Base-by-base conservation (phyloP, 768 basidiomycete genomes). In the Trametes villosa region DNA sequence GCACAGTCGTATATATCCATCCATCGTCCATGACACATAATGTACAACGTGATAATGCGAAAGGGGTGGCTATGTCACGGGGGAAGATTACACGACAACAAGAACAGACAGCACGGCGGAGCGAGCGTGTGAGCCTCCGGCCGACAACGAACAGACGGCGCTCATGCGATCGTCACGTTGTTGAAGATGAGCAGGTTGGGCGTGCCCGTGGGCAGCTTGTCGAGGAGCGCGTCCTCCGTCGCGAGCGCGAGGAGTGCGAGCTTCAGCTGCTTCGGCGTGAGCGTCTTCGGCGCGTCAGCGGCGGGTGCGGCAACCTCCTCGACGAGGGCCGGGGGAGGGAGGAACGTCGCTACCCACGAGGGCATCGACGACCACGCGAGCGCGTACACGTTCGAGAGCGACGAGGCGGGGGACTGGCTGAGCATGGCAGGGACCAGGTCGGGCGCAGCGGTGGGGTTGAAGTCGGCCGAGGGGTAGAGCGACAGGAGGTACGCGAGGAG, bases 401-500 rank as follows among this genome's bases (percentile, higher is more conserved):
- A 68, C 62, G 70, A 75, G 70, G 55, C 74, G 44, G 66, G 69
- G 59, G 69, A 79, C 72, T 42, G 76, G 63, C 73, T 57, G 74
- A 57, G 9, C 68, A n/a, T 69, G 68, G 54, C 77, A 20, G 81
- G 72, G 45, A 77, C 64, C 57, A 76, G 71, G 47, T 78, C 74
- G 22, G 72, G 60, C 56, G 74, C 68, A 61, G 85, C 67, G 5
- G 65, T 54, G 18, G 89, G 88, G 72, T 86, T 70, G 73, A 92
- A 92, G 1, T 78, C 74, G 49, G 74, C 65, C 0, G 86, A 86
- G 4, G 90, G 91, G 77, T 95, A 91, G 69, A 96, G 83, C 26
- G 93, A 94, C 59, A 98, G 84, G 64, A 94, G 83, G 82, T 98
- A 98, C 13, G 96, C 96, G 52, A 93, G 77, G 54, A 97, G 77